A percentile compares a stretch with the other conserved stretches of the same genome.
Evolutionary conservation across 1,284 basidiomycete species (phyloP).

Genomic region (Laetiporus sulphureus): DNA sequence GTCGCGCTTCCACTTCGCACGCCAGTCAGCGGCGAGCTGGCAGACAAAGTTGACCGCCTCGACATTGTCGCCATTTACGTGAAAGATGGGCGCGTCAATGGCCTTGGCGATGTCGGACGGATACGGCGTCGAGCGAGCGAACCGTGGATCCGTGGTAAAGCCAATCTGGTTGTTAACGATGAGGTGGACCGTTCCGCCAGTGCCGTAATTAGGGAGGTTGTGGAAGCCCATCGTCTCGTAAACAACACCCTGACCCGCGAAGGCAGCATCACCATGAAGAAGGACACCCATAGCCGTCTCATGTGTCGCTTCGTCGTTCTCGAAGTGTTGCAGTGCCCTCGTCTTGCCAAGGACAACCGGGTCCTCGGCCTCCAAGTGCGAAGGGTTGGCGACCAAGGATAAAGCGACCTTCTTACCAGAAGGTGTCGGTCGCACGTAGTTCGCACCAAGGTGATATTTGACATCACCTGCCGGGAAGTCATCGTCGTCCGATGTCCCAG

Average conservation of each 20-base stretch:
- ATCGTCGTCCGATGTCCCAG: conserved; percentile 61
- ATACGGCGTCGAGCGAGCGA: conserved; percentile 96
- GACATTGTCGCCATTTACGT: conserved; percentile 98
- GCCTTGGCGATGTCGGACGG: conserved; percentile 99
- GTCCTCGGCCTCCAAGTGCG: conserved; percentile 96
- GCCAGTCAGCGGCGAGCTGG: conserved; percentile 96
- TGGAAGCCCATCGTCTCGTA: conserved; percentile 99
- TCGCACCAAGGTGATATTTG: conserved; percentile 99
- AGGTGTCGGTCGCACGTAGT: conserved; percentile 97
- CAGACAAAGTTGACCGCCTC: conserved; percentile 99
- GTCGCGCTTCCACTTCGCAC: conserved; percentile 98
- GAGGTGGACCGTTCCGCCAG: conserved; percentile 96
- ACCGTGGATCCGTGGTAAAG: conserved; percentile 98
- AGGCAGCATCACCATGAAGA: conserved; percentile 97
- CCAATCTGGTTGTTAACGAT: conserved; percentile 99
- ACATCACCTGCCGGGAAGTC: conserved; percentile 93
- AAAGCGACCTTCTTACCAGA: conserved; percentile 97
- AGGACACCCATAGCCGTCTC: conserved; percentile 89
- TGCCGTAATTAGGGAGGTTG: conserved; percentile 92
- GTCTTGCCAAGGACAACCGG: conserved; percentile 98
- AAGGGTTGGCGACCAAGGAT: conserved; percentile 97
- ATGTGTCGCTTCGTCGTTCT: conserved; percentile 76
- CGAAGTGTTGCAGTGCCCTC: conserved; percentile 93
- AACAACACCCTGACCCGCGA: conserved; percentile 97
- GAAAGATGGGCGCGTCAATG: conserved; percentile 98